These are phyloP conservation scores for Phytophthora meadii DNA, from an alignment of 352 stramenopile genomes.

Conservation along the genomic window DNA sequence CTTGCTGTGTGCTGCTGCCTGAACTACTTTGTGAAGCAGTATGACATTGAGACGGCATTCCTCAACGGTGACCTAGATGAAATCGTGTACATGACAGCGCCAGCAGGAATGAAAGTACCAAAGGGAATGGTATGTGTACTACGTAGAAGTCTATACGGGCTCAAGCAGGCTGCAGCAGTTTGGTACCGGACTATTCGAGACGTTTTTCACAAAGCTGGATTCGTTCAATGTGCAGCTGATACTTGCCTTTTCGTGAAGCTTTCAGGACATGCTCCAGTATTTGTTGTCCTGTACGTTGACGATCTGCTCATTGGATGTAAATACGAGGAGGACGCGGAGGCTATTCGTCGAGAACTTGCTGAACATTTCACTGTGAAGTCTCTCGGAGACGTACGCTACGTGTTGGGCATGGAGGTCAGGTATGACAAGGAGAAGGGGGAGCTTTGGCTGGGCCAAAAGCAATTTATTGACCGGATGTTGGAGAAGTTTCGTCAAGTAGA, in stretches of 20 bases:
- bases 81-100: constrained; percentile 28
- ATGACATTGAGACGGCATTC: constrained; percentile 11
- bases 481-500: no score
- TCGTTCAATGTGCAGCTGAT: no score
- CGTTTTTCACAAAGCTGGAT: not conserved
- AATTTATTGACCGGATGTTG: no score
- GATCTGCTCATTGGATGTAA: no score
- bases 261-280: no score
- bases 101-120: constrained; percentile 14
- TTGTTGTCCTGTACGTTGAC: no score
- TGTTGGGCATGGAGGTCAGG: constrained; percentile 23
- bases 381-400: constrained; percentile 7
- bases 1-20: constrained; percentile 8
- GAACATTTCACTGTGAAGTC: constrained; percentile 22
- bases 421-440: not conserved
- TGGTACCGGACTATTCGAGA: constrained; percentile 31
- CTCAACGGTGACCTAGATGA: constrained; percentile 40
- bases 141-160: constrained; percentile 37
- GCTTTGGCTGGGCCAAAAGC: no score
- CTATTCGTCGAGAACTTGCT: not conserved
- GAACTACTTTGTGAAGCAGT: not conserved
- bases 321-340: no score
- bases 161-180: constrained; percentile 41
- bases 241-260: no score
- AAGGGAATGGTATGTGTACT: constrained; percentile 29